Conservation (phyloP, 306 rosid species). For the Rosa lucieae region DNA sequence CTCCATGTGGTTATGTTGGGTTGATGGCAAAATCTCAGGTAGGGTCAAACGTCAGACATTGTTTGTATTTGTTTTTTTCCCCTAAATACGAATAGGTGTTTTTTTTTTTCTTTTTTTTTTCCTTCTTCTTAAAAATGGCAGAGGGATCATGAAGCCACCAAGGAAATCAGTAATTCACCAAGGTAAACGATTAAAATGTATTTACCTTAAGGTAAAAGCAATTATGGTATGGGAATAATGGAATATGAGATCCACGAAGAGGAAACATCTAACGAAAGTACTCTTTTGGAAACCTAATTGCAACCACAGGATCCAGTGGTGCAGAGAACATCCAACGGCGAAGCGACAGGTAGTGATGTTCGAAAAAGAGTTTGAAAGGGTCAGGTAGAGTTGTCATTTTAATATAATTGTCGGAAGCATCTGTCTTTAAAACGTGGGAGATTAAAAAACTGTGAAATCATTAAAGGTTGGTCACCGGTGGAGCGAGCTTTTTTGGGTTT, state of each 20-base stretch:
- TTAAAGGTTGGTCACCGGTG: conserved; percentile 7
- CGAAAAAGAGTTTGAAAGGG: background rate
- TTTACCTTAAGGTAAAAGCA: too few species aligned
- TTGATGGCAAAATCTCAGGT: too few species aligned
- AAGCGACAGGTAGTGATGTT: background rate
- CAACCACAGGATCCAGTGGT: conserved; percentile 6
- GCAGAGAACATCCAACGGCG: background rate
- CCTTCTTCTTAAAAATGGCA: too few species aligned
- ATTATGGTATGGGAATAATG: too few species aligned
- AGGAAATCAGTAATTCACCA: too few species aligned
- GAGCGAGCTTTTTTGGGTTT: background rate
- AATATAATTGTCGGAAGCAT: background rate
- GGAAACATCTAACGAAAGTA: background rate
- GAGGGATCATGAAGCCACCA: too few species aligned
- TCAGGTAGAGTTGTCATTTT: background rate
- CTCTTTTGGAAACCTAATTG: background rate
- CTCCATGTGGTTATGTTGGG: too few species aligned
- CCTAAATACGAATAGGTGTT: too few species aligned
- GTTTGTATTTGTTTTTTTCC: too few species aligned
- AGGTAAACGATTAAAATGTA: too few species aligned
- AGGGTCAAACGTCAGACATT: too few species aligned
- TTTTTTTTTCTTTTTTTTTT: too few species aligned
- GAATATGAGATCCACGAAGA: background rate
- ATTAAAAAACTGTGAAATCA: conserved; percentile 8
- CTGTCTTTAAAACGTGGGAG: conserved; percentile 18